Conservation (phyloP, 139 green algal species). For the Picochlorum sp. region DNA sequence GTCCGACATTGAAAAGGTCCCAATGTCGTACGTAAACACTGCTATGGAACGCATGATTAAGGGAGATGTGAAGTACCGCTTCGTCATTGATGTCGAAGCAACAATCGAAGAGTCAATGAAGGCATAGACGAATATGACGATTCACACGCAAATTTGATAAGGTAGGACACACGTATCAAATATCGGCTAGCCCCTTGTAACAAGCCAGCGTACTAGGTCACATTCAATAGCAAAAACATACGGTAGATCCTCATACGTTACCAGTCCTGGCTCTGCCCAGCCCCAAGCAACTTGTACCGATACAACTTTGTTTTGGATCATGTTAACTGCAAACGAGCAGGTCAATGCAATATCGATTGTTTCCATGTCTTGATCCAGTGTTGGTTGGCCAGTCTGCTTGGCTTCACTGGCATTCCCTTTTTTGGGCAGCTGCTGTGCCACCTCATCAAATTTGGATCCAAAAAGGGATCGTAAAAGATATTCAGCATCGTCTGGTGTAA, state of each 20-base stretch:
- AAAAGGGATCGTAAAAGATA: not conserved
- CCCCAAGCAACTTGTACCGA: not conserved
- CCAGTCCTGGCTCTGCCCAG: not conserved
- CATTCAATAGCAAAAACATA: not conserved
- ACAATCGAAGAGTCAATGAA: conserved; percentile 19
- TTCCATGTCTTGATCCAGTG: not conserved
- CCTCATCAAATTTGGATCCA: conserved; percentile 3
- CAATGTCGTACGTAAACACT: conserved; percentile 38
- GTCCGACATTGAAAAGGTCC: conserved; percentile 26
- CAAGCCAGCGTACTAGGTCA: not conserved
- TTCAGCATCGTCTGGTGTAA: conserved; percentile 7
- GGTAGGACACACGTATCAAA: too few relatives aligned
- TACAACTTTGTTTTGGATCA: not conserved
- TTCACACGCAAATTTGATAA: not conserved
- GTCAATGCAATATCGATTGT: not conserved
- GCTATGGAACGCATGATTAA: conserved; percentile 50
- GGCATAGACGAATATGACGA: not conserved
- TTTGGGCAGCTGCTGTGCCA: not conserved
- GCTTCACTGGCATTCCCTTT: not conserved
- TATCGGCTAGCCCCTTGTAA: too few relatives aligned
- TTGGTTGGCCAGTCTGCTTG: not conserved
- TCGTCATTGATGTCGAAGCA: conserved; percentile 48
- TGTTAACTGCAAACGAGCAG: not conserved
- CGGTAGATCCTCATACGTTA: not conserved
- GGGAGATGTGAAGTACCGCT: conserved; percentile 55